Conservation (phyloP, 805 yeast genomes). For the Hemisphaericaspora nanyangensis region DNA sequence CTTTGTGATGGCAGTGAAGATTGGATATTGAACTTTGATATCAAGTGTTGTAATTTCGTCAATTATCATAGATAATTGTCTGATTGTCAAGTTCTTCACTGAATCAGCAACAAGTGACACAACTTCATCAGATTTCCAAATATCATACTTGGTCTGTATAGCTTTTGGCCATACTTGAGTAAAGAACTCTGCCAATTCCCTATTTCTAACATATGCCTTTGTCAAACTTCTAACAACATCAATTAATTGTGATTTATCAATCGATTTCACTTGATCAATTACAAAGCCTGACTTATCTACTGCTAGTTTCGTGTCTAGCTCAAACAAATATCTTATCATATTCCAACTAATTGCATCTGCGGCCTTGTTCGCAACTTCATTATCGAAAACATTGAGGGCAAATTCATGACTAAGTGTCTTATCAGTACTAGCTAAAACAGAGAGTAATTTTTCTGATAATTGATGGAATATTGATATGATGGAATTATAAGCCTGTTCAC, state of each 20-base stretch:
- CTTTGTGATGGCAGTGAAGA: constrained; percentile 19
- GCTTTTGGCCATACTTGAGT: constrained; percentile 39
- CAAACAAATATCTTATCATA: constrained; percentile 45
- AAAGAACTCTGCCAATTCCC: constrained; percentile 53
- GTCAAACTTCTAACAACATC: constrained; percentile 31
- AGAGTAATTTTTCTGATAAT: constrained; percentile 41
- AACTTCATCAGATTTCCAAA: constrained; percentile 27
- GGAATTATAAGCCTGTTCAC: constrained; percentile 48
- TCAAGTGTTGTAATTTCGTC: constrained; percentile 1
- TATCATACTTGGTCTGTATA: constrained; percentile 11
- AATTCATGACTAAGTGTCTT: constrained; percentile 53
- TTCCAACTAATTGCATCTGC: constrained; percentile 34
- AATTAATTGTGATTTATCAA: constrained; percentile 3
- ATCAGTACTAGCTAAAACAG: constrained; percentile 45
- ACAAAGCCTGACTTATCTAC: constrained; percentile 31
- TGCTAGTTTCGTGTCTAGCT: constrained; percentile 59
- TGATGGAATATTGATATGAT: constrained; percentile 35
- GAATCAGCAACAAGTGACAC: constrained; percentile 35
- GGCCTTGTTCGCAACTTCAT: constrained; percentile 18
- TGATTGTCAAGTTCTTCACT: constrained; percentile 43
- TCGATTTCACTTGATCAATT: constrained; percentile 2
- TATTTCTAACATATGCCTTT: constrained; percentile 48
- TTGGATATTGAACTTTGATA: constrained; percentile 9
- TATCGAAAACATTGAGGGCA: constrained; percentile 35
- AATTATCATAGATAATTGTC: constrained; percentile 28